Evolutionary conservation across 108 stramenopile species (phyloP), one percentile per base, ranked within the genome.

Genomic region (Discostella pseudostelligera): DNA sequence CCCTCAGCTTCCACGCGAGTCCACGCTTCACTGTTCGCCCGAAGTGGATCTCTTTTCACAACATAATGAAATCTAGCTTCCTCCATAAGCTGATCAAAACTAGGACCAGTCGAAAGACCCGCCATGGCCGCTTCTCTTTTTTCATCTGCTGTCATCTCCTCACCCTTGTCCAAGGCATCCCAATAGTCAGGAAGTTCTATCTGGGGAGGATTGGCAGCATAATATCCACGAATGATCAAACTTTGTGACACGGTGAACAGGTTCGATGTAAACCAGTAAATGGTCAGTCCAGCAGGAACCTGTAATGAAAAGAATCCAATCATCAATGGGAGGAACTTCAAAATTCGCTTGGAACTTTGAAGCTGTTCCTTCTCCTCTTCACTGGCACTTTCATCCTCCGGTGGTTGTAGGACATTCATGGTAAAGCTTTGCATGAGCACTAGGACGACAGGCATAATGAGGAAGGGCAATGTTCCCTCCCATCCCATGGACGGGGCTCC

Each of bases 191-290:
- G 89, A 28, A 94, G 72, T 54, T 91, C 84, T 56, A 94, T 87
- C 61, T 87, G 46, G 13, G 90, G 89, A 28, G 93, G 93, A 72
- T 94, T 91, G 4, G 83, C 76, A 43, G 82, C 76, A 74, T 88
- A 91, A 77, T 90, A 94, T 47, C 81, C 79, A 36, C 84, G 76
- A 37, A 89, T 85, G 11, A 58, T 71, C 36, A 88, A 66, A 55
- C 90, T 82, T 40, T 90, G 84, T n/a, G 84, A 75, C 56, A 96
- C 81, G 13, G 95, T 86, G 59, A 94, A 87, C 37, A 91, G 46
- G 79, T 96, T 97, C 54, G 91, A 87, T 11, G 91, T 91, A 67
- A 96, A 89, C 97, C 97, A 97, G 72, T 97, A 97, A 43, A 97
- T 86, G 10, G 94, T 95, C 53, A 97, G 72, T 8, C 93, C 97